A percentile compares a stretch with the other conserved stretches of the same genome.
phyloP scores from a whole-genome alignment of 305 asterid species.

The Plantago lanceolata region DNA sequence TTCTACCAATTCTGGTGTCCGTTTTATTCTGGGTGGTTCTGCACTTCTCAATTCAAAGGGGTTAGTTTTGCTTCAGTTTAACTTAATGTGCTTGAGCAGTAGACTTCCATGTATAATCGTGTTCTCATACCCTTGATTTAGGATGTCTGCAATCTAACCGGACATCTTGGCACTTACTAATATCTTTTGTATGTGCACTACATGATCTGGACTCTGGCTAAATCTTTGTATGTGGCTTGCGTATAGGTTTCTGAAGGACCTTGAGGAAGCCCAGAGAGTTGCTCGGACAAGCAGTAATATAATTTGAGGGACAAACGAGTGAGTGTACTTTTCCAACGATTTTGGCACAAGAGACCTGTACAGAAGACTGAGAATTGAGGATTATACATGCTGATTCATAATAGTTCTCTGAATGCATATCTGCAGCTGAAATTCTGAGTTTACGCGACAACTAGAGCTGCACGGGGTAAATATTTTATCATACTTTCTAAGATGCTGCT shows the following conservation, averaged over 20 bases:
- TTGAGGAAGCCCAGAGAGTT: slow-evolving; percentile 90
- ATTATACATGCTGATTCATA: slow-evolving; percentile 12
- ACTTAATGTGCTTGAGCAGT: background rate
- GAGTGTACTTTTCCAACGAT: slow-evolving; percentile 26
- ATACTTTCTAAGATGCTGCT: slow-evolving; percentile 14
- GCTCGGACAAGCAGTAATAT: slow-evolving; percentile 57
- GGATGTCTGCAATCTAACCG: background rate
- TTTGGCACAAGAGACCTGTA: slow-evolving; percentile 26
- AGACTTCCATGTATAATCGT: background rate
- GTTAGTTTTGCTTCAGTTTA: slow-evolving; percentile 32
- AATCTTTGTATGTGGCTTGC: slow-evolving; percentile 11
- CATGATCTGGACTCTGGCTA: slow-evolving; percentile 10
- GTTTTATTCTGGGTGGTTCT: slow-evolving; percentile 94
- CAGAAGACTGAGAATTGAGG: slow-evolving; percentile 24
- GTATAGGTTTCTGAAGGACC: slow-evolving; percentile 80
- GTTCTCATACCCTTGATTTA: background rate
- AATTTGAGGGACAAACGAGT: slow-evolving; percentile 41
- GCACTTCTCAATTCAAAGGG: slow-evolving; percentile 81
- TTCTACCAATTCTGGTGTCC: slow-evolving; percentile 79
- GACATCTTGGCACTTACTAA: background rate
- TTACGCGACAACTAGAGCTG: slow-evolving; percentile 10
- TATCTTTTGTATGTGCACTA: slow-evolving; percentile 4
- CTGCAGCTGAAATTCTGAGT: slow-evolving; percentile 14
- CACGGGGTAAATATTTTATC: slow-evolving; percentile 1
- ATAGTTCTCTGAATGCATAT: slow-evolving; percentile 16